Evolutionary conservation across 306 rosid genomes (phyloP).

Genomic region (Prunus persica): DNA sequence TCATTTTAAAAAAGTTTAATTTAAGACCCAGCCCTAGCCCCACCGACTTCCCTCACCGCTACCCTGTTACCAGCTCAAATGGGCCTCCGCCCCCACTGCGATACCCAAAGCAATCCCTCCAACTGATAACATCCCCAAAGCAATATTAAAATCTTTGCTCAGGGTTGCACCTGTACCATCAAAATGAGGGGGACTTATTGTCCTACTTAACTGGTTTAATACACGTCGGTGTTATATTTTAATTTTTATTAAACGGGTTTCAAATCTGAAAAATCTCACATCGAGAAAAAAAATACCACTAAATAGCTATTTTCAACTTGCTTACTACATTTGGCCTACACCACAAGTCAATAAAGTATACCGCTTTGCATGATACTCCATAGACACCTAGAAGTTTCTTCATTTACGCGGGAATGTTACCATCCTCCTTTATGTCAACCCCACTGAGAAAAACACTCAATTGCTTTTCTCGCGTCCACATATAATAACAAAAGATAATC

Average conservation of each 20-base stretch:
- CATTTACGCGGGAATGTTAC: not conserved
- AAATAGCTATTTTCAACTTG: too few species aligned
- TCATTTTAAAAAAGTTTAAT: too few species aligned
- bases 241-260: rapidly evolving
- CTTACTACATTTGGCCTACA: not conserved
- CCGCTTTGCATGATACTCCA: not conserved
- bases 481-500: not conserved
- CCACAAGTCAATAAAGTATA: not conserved
- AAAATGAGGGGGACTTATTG: too few species aligned
- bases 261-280: not conserved
- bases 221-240: too few species aligned
- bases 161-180: too few species aligned
- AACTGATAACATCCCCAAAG: too few species aligned
- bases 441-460: not conserved
- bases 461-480: not conserved
- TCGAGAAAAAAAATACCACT: not conserved
- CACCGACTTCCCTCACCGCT: too few species aligned
- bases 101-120: too few species aligned
- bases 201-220: too few species aligned
- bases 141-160: too few species aligned
- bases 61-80: too few species aligned
- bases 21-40: constrained; percentile 9
- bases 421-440: not conserved
- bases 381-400: not conserved
- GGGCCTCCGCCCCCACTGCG: too few species aligned